These are phyloP conservation scores for Phytophthora boehmeriae DNA, from an alignment of 352 stramenopile species.

Conservation along the genomic window DNA sequence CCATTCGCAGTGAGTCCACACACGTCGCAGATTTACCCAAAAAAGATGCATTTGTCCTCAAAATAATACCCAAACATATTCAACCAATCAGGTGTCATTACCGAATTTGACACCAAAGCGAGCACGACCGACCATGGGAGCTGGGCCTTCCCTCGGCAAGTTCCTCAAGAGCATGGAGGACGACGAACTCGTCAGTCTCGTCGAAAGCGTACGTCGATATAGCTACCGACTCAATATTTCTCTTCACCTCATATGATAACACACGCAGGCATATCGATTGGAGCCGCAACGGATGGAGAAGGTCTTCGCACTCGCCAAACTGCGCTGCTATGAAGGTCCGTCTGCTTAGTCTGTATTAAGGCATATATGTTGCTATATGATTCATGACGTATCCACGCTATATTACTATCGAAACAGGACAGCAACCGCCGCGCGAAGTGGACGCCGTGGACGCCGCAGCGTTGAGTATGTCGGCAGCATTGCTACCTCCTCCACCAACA, in stretches of 20 bases:
- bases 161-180: conserved; percentile 67
- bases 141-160: conserved; percentile 55
- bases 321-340: conserved; percentile 44
- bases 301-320: conserved; percentile 49
- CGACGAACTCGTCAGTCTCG: conserved; percentile 50
- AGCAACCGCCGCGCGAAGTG: conserved; percentile 13
- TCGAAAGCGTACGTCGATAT: conserved; percentile 43
- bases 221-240: neutral
- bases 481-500: conserved; percentile 9
- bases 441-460: conserved; percentile 13
- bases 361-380: too few relatives aligned
- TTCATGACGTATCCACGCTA: neutral
- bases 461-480: conserved; percentile 16
- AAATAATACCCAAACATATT: neutral
- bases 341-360: too few relatives aligned
- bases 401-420: conserved; percentile 13
- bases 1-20: too few relatives aligned
- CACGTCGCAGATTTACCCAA: too few relatives aligned
- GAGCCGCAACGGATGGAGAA: conserved; percentile 59
- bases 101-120: neutral
- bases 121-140: conserved; percentile 34
- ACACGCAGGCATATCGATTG: conserved; percentile 49
- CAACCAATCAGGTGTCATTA: conserved; percentile 15
- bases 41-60: too few relatives aligned
- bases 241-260: neutral